These are phyloP conservation scores for Perkinsus chesapeaki DNA, from an alignment of 169 alveolate species.

Conservation along the genomic window DNA sequence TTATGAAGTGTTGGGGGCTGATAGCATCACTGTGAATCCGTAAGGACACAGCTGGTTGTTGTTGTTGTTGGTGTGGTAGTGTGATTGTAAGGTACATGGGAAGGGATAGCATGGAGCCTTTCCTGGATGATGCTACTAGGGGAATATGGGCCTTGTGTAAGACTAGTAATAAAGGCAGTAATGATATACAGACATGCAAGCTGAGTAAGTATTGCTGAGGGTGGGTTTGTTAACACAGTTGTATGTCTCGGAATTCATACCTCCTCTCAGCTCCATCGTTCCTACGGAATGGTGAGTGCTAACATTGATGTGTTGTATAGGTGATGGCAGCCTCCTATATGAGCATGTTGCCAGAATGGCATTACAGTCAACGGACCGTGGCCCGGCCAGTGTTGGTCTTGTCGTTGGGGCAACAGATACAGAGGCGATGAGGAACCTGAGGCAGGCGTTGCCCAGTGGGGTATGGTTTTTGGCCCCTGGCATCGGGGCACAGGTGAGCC, in stretches of 20 bases:
- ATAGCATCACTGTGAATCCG: not conserved
- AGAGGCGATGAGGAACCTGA: slow-evolving; percentile 36
- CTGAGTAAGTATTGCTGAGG: not conserved
- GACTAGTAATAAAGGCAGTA: slow-evolving; percentile 40
- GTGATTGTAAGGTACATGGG: slow-evolving; percentile 46
- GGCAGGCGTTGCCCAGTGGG: slow-evolving; percentile 24
- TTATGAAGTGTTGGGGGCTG: slow-evolving; percentile 11
- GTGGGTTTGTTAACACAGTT: not conserved
- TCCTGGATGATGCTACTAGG: slow-evolving; percentile 22
- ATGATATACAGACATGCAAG: slow-evolving; percentile 37
- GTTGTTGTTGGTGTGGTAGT: slow-evolving; percentile 22
- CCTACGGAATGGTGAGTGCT: too few species aligned
- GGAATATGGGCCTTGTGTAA: slow-evolving; percentile 45
- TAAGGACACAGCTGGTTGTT: slow-evolving; percentile 4
- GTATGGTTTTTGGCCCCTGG: slow-evolving; percentile 51
- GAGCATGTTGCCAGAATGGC: not conserved
- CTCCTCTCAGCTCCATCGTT: too few species aligned
- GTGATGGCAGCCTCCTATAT: not conserved
- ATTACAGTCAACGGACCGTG: not conserved
- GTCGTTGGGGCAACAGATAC: slow-evolving; percentile 50
- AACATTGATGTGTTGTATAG: not conserved
- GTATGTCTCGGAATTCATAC: slow-evolving; percentile 32
- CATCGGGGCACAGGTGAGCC: slow-evolving; percentile 41
- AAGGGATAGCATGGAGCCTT: slow-evolving; percentile 38
- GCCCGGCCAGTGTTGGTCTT: slow-evolving; percentile 18